Conservation (phyloP, 495 filamentous ascomycete genomes). For the Penicillium taxi region DNA sequence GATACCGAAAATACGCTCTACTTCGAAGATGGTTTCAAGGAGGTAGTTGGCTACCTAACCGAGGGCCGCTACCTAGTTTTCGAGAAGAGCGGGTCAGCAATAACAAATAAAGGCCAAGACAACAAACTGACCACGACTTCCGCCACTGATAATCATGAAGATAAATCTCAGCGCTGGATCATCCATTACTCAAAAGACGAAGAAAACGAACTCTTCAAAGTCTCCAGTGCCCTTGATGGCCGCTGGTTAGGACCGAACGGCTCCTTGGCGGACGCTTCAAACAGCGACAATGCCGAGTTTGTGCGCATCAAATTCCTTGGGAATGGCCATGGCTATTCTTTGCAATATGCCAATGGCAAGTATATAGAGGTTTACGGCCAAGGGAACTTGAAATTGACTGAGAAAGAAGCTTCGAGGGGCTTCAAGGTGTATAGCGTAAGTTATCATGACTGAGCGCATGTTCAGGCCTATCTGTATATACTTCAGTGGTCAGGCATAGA, state of each 20-base stretch:
- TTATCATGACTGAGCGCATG: slow-evolving; percentile 23
- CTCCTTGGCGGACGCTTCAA: slow-evolving; percentile 13
- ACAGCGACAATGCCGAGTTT: slow-evolving; percentile 20
- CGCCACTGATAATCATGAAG: slow-evolving; percentile 29
- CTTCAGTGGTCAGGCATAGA: too few species aligned
- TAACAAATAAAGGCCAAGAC: slow-evolving; percentile 18
- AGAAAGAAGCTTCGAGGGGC: slow-evolving; percentile 2
- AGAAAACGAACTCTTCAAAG: slow-evolving; percentile 36
- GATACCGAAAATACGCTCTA: slow-evolving; percentile 23
- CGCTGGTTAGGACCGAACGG: slow-evolving; percentile 29
- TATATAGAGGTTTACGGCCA: slow-evolving; percentile 18
- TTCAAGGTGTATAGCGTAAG: slow-evolving; percentile 41
- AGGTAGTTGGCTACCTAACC: slow-evolving; percentile 43
- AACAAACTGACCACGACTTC: slow-evolving; percentile 18
- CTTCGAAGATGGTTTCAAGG: slow-evolving; percentile 46
- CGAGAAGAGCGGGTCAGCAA: slow-evolving; percentile 23
- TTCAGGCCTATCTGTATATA: too few species aligned
- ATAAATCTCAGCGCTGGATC: slow-evolving; percentile 43
- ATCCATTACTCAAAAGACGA: slow-evolving; percentile 35
- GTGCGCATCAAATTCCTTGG: slow-evolving; percentile 36
- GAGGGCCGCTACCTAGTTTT: slow-evolving; percentile 44
- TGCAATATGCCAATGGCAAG: slow-evolving; percentile 25
- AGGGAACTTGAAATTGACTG: slow-evolving; percentile 16
- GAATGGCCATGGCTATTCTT: slow-evolving; percentile 32
- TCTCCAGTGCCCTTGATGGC: slow-evolving; percentile 43